phyloP scores from a whole-genome alignment of 805 yeast species.

The Sungouiella thailandica region DNA sequence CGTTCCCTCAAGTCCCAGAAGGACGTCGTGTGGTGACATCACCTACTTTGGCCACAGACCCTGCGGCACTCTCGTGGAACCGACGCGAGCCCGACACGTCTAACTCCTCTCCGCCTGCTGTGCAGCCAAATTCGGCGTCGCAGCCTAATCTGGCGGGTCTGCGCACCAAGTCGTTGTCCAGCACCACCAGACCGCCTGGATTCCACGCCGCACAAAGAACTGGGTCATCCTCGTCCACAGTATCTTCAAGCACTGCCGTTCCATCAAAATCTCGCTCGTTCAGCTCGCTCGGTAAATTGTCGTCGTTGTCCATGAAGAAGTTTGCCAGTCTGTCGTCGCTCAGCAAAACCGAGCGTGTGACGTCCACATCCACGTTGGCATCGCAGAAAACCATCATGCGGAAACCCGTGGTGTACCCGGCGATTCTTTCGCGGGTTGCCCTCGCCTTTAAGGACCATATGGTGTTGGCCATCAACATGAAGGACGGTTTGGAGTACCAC shows the following conservation, averaged over 20 bases:
- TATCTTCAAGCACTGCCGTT: conserved; percentile 19
- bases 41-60: conserved; percentile 15
- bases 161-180: conserved; percentile 28
- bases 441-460: conserved; percentile 65
- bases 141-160: too few species aligned
- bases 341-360: conserved; percentile 25
- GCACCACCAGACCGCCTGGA: conserved; percentile 1
- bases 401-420: conserved; percentile 82
- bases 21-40: conserved; percentile 28
- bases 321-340: conserved; percentile 31
- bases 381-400: conserved; percentile 43
- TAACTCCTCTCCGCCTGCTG: too few species aligned
- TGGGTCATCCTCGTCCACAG: not conserved
- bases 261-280: conserved; percentile 39
- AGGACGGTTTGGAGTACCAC: conserved; percentile 87
- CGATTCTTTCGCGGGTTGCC: conserved; percentile 82
- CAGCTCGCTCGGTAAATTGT: conserved; percentile 36
- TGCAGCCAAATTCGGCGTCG: too few species aligned
- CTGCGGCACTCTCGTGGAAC: too few species aligned
- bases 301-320: conserved; percentile 38
- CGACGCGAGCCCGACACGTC: too few species aligned
- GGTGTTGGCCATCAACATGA: conserved; percentile 70
- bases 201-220: conserved; percentile 1
- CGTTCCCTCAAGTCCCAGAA: conserved; percentile 5
- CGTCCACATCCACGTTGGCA: conserved; percentile 21